phyloP scores from a whole-genome alignment of 2,329 filamentous ascomycete genomes.

The Teratosphaeria gauchensis region DNA sequence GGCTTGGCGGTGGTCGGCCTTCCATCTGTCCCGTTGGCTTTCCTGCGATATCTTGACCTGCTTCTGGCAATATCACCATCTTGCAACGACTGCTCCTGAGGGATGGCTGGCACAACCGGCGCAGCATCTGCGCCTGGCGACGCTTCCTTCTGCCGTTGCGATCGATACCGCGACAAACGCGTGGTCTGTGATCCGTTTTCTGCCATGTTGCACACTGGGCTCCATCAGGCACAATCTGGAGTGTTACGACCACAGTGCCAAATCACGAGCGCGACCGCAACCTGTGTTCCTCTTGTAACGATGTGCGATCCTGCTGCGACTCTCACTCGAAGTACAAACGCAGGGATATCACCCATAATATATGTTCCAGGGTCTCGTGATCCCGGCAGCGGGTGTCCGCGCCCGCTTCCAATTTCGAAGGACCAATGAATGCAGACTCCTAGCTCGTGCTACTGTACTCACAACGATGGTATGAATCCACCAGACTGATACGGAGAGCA shows the following conservation, averaged over 20 bases:
- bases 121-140: not conserved
- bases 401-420: not conserved
- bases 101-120: constrained; percentile 2
- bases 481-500: not conserved
- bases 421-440: not conserved
- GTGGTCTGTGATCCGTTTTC: constrained; percentile 4
- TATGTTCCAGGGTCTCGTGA: not conserved
- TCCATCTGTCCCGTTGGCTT: constrained; percentile 8
- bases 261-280: not conserved
- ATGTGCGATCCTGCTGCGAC: not conserved
- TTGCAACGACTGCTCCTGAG: constrained; percentile 1
- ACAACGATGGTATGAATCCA: not conserved
- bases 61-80: constrained; percentile 17
- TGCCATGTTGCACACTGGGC: constrained; percentile 4
- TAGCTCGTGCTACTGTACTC: not conserved
- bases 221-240: not conserved
- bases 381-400: not conserved
- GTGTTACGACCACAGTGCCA: not conserved
- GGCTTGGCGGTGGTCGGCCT: constrained; percentile 5
- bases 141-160: constrained; percentile 35
- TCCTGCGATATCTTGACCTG: constrained; percentile 24
- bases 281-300: not conserved
- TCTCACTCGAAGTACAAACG: not conserved
- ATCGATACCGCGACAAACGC: constrained; percentile 51
- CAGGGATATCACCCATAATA: not conserved